These are phyloP conservation scores for Apiospora sp. DNA, from an alignment of 2,329 filamentous ascomycete species.

Conservation along the genomic window DNA sequence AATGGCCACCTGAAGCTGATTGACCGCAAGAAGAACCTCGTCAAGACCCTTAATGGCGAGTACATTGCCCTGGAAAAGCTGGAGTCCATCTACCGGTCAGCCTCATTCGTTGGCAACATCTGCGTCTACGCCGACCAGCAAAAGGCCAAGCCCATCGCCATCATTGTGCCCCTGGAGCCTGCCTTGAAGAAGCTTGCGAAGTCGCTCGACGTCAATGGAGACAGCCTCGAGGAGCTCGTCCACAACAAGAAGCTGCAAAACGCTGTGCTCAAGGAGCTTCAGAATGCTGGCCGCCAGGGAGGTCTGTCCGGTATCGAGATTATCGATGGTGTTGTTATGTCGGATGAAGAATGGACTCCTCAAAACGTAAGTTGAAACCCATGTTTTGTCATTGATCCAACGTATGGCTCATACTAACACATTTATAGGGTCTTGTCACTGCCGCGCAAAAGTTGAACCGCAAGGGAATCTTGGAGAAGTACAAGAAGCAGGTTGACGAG, in stretches of 20 bases:
- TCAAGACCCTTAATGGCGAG: slow-evolving; percentile 83
- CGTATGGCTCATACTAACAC: slow-evolving; percentile 37
- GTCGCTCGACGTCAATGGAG: slow-evolving; percentile 59
- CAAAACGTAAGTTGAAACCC: slow-evolving; percentile 66
- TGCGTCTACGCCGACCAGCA: slow-evolving; percentile 62
- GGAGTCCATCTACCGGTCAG: slow-evolving; percentile 61
- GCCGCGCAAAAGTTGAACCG: slow-evolving; percentile 78
- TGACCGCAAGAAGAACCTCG: slow-evolving; percentile 88
- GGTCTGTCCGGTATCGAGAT: slow-evolving; percentile 73
- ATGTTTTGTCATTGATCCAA: neutral
- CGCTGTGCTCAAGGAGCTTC: slow-evolving; percentile 70
- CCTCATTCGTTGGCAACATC: slow-evolving; percentile 61
- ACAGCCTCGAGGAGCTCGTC: slow-evolving; percentile 70
- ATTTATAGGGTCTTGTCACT: slow-evolving; percentile 62
- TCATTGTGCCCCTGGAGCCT: slow-evolving; percentile 64
- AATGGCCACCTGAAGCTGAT: slow-evolving; percentile 79
- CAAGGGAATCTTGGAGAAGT: slow-evolving; percentile 70
- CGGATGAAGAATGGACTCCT: slow-evolving; percentile 79
- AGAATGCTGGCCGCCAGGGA: slow-evolving; percentile 66
- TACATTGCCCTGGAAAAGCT: slow-evolving; percentile 84
- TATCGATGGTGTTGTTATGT: slow-evolving; percentile 74
- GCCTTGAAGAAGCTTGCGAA: slow-evolving; percentile 61
- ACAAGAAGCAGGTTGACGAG: slow-evolving; percentile 66
- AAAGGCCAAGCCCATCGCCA: slow-evolving; percentile 62
- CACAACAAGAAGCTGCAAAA: slow-evolving; percentile 71